A percentile compares a stretch with the other conserved stretches of the same genome.
Evolutionary conservation across 139 green algal genomes (phyloP).

Genomic region (Pleodorina starrii): DNA sequence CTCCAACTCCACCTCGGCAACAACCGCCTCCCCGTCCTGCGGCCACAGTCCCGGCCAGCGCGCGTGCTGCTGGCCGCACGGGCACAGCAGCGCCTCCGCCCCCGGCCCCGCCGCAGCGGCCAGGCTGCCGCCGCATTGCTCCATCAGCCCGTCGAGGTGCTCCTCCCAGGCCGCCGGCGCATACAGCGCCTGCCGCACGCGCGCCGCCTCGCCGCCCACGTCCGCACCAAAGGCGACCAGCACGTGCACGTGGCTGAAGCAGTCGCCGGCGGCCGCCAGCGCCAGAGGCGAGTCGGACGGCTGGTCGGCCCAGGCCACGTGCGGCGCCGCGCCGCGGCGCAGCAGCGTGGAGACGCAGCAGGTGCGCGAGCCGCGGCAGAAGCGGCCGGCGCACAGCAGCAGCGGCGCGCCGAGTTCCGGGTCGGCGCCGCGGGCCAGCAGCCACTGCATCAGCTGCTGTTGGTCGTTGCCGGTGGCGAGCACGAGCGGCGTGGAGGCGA

Average conservation of each 20-base stretch:
- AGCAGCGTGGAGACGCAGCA: slow-evolving; percentile 42
- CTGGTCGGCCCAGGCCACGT: slow-evolving; percentile 37
- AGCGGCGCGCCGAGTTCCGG: slow-evolving; percentile 41
- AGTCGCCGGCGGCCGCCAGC: slow-evolving; percentile 10
- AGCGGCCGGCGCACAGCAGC: slow-evolving; percentile 42
- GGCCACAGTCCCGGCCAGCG: slow-evolving; percentile 13
- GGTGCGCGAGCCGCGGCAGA: slow-evolving; percentile 27
- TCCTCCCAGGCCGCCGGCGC: slow-evolving; percentile 14
- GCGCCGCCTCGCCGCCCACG: not conserved
- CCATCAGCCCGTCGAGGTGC: slow-evolving; percentile 4
- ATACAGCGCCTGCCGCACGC: slow-evolving; percentile 20
- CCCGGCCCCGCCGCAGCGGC: too few relatives aligned
- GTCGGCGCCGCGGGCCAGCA: slow-evolving; percentile 32
- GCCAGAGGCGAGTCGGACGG: not conserved
- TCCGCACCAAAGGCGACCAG: slow-evolving; percentile 33
- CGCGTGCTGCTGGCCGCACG: slow-evolving; percentile 21
- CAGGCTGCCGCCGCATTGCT: not conserved
- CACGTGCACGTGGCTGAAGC: slow-evolving; percentile 39
- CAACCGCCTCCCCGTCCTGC: not conserved
- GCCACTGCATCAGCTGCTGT: slow-evolving; percentile 45
- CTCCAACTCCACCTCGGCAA: not conserved
- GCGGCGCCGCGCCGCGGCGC: not conserved
- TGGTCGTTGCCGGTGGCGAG: slow-evolving; percentile 47
- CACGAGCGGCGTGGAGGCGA: slow-evolving; percentile 48
- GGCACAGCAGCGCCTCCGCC: not conserved